Conservation (phyloP, 169 alveolate genomes). For the Plasmodium yoelii region DNA sequence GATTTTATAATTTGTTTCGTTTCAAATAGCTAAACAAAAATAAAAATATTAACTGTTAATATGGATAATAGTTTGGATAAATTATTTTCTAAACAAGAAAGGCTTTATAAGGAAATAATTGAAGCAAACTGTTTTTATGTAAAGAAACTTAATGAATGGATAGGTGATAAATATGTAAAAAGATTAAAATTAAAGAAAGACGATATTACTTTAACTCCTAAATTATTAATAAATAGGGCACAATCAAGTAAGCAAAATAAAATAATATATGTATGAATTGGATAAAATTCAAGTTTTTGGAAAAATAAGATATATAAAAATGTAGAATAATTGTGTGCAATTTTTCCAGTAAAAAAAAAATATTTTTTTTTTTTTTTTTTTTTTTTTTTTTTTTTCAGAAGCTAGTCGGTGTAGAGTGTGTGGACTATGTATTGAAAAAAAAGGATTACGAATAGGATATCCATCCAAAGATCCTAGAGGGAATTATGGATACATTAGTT, state of each 20-base stretch:
- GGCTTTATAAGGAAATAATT: conserved; percentile 57
- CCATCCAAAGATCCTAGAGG: conserved; percentile 80
- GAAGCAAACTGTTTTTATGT: conserved; percentile 47
- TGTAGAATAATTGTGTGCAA: not conserved
- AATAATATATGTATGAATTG: not conserved
- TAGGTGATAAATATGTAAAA: conserved; percentile 41
- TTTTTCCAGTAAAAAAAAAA: not conserved
- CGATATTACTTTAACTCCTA: conserved; percentile 29
- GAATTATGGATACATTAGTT: conserved; percentile 75
- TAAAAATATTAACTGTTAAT: not conserved
- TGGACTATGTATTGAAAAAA: conserved; percentile 60
- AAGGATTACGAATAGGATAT: conserved; percentile 68
- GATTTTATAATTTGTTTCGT: too few species aligned
- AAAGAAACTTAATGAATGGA: conserved; percentile 50
- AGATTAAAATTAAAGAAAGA: conserved; percentile 50
- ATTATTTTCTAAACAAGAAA: conserved; percentile 59
- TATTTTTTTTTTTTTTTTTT: not conserved
- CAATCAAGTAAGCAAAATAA: conserved; percentile 50
- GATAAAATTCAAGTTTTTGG: not conserved
- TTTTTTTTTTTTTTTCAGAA: conserved; percentile 34
- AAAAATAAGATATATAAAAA: not conserved
- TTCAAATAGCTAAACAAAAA: too few species aligned
- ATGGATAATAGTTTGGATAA: conserved; percentile 47
- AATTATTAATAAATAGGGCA: conserved; percentile 48
- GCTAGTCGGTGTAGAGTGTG: conserved; percentile 76